Evolutionary conservation across 306 rosid genomes (phyloP), one percentile per base, ranked within the genome.

Genomic region (Coriaria nepalensis): DNA sequence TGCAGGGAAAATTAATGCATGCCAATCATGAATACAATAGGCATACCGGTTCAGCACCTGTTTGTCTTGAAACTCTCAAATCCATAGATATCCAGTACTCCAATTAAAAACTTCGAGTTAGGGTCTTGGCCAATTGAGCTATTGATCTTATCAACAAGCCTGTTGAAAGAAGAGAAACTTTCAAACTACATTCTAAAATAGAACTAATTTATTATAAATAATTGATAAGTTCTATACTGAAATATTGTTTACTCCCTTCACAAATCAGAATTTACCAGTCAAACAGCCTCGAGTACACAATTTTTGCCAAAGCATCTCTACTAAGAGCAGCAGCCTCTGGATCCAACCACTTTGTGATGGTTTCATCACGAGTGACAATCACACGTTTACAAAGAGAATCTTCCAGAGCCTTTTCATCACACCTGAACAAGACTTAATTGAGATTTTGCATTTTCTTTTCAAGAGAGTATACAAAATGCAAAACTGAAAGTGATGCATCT

Each of bases 61-160:
- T 92, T 92, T 55, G 93, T 86, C 80, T 82, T 86, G 86, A 92
- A 92, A 86, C 96, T 92, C 77, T 92, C 99, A 69, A 92, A 92
- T 65, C 99, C 99, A 67, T 92, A 92, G 52, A 92, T 92, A 77
- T 92, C 99, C 73, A 92, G 82, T 66, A 92, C 99, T 0, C 99
- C 99, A 53, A 92, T 92, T 62, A 92, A 57, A 63, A 62, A 72
- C 64, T 78, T 92, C 0, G 99, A 92, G 43, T 82, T 64, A 11
- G 96, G 88, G 61, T 92, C 99, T 69, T 92, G 99, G 43, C 99
- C 99, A 71, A 92, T 85, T 57, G 99, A 69, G 66, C 33, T 78
- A 66, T 92, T 92, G 53, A 92, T 86, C 65, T 74, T 82, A 58
- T 92, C 88, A 42, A 92, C 99, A 57, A 92, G 79, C 99, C 99